Conservation (phyloP, 306 rosid genomes). For the Trifolium fragiferum region DNA sequence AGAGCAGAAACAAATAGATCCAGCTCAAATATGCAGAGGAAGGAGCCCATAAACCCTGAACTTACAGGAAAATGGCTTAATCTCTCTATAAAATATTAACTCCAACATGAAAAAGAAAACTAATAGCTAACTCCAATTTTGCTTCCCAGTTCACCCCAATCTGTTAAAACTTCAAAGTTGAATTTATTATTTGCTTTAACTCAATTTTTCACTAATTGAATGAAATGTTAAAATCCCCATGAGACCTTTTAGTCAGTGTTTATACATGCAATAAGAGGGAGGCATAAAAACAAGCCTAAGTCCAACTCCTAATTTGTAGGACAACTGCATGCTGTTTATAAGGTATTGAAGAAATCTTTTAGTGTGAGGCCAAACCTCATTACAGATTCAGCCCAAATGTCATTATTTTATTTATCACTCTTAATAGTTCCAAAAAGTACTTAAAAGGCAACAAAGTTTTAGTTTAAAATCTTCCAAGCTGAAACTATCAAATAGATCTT, state of each 20-base stretch:
- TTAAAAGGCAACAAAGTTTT: not conserved
- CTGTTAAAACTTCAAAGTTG: not conserved
- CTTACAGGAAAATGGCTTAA: not conserved
- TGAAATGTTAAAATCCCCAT: constrained; percentile 9
- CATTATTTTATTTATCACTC: not conserved
- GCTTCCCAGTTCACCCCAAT: constrained; percentile 30
- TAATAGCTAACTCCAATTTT: constrained; percentile 7
- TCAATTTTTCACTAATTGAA: constrained; percentile 3
- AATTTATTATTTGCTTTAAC: constrained; percentile 10
- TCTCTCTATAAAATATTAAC: constrained; percentile 5
- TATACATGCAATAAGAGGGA: constrained; percentile 1
- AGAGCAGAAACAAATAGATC: constrained; percentile 27
- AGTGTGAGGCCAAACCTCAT: not conserved
- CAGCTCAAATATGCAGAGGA: constrained; percentile 27
- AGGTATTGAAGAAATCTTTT: constrained; percentile 1
- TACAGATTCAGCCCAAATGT: constrained; percentile 4
- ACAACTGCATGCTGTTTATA: constrained; percentile 1
- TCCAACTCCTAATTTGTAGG: constrained; percentile 16
- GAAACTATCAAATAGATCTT: constrained; percentile 34
- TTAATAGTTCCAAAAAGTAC: not conserved
- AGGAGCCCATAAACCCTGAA: constrained; percentile 19
- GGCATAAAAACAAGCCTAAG: constrained; percentile 7
- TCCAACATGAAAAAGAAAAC: constrained; percentile 23
- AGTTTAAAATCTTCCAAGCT: constrained; percentile 20
- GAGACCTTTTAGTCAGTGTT: constrained; percentile 21